Evolutionary conservation across 768 basidiomycete species (phyloP), one percentile per base, ranked within the genome.

Genomic region (Lactarius sanguifluus): DNA sequence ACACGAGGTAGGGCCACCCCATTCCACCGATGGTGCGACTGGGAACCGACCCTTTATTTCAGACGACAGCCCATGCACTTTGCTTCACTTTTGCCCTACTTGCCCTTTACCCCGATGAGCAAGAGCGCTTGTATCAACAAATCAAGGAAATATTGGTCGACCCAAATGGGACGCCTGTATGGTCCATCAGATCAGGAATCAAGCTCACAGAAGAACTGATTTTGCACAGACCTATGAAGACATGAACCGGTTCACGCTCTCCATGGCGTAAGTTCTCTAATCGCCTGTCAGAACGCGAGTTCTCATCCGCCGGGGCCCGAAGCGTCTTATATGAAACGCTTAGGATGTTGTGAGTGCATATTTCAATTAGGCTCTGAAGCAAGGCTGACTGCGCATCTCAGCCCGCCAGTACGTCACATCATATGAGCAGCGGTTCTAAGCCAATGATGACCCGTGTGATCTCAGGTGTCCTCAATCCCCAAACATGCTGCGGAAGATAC

Each of bases 301-400:
- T 50, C 57, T 66, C 34, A 64, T 52, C 12, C 12, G 16, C 20
- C 7, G 18, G 28, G n/a, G 10, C 23, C n/a, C 23, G 47, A 41
- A 84, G 83, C n/a, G 81, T 83, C 5, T 80, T 82, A 64, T 76
- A 84, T 64, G 84, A 85, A 72, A 81, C 83, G 3, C 71, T 84
- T 25, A 77, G 84, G 28, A 68, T 84, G 73, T 83, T 65, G 68
- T 71, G 50, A 54, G 70, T 70, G 15, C 16, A 20, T n/a, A 12
- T 68, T 45, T 32, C 32, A 25, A 61, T 30, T 5, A 13, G 25
- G 1, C 25, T 28, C 18, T n/a, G 4, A 20, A 8, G 16, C 38
- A 23, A n/a, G 0, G 15, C 40, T 57, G 12, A 68, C 15, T 12
- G 13, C 15, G 10, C 12, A 20, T 28, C 45, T 40, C 34, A 68